Conservation (phyloP, 2,329 filamentous ascomycete species). For the Cercospora nicotianae region DNA sequence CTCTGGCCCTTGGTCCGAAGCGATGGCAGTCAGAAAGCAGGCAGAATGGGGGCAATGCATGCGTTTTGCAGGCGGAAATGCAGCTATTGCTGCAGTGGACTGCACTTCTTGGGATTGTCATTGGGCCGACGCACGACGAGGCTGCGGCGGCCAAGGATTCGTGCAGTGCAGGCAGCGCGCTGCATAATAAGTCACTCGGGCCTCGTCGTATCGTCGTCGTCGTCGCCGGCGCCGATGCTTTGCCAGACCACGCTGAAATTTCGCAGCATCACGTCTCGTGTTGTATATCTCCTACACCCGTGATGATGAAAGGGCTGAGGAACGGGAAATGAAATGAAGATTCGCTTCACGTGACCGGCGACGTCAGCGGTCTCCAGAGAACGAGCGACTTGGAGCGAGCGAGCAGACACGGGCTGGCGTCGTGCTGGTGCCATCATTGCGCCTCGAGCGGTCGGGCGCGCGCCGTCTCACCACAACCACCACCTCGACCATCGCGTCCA, state of each 20-base stretch:
- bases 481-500: not conserved
- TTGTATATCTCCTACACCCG: not conserved
- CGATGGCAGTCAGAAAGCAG: not conserved
- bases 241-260: not conserved
- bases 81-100: conserved; percentile 2
- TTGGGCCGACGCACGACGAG: not conserved
- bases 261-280: not conserved
- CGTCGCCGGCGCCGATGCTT: not conserved
- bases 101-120: not conserved
- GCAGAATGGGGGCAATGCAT: not conserved
- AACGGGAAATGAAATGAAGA: not conserved
- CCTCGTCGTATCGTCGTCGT: not conserved
- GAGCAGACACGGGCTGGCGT: not conserved
- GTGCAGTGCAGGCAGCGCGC: not conserved
- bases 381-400: not conserved
- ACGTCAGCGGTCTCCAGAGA: not conserved
- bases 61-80: not conserved
- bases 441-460: not conserved
- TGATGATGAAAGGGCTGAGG: not conserved
- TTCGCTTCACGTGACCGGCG: not conserved
- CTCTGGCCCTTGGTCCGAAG: not conserved
- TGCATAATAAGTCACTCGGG: not conserved
- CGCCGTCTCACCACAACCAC: not conserved
- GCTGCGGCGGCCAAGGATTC: not conserved
- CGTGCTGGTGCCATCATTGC: not conserved